Evolutionary conservation across 306 rosid species (phyloP).

Genomic region (Inga oerstediana): DNA sequence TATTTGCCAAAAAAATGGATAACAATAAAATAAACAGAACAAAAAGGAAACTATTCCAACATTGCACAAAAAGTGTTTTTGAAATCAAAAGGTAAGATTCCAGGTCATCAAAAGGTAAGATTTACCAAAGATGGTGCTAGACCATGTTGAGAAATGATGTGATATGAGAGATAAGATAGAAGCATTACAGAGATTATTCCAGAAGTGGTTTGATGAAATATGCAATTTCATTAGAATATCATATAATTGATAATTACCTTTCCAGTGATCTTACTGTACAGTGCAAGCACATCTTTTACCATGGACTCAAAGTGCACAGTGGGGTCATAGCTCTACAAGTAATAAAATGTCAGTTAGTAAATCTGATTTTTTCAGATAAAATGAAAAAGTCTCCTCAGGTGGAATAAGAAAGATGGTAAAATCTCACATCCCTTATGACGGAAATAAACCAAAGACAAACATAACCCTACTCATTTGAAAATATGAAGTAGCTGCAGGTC

Average conservation of each 20-base stretch:
- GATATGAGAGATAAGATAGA: not conserved
- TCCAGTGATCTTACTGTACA: slow-evolving; percentile 76
- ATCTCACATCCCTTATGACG: not conserved
- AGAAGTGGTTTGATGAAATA: not conserved
- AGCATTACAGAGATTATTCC: not conserved
- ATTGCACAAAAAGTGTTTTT: not conserved
- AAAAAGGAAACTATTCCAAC: not conserved
- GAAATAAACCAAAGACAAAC: not conserved
- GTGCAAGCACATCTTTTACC: slow-evolving; percentile 64
- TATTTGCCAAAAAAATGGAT: not conserved
- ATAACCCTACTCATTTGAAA: not conserved
- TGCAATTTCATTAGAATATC: slow-evolving; percentile 7
- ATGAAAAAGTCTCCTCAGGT: slow-evolving; percentile 11
- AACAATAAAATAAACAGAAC: not conserved
- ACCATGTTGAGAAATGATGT: not conserved
- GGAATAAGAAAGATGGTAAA: not conserved
- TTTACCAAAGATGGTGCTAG: not conserved
- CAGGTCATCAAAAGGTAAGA: not conserved
- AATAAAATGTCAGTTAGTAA: slow-evolving; percentile 29
- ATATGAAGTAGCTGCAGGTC: not conserved
- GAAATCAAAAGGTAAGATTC: not conserved
- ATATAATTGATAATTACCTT: not conserved
- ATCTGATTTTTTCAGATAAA: not conserved
- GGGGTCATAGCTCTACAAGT: slow-evolving; percentile 74
- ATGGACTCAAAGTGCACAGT: slow-evolving; percentile 89